These are phyloP conservation scores for Lithospermum erythrorhizon DNA, from an alignment of 257 asterid species.

Conservation along the genomic window DNA sequence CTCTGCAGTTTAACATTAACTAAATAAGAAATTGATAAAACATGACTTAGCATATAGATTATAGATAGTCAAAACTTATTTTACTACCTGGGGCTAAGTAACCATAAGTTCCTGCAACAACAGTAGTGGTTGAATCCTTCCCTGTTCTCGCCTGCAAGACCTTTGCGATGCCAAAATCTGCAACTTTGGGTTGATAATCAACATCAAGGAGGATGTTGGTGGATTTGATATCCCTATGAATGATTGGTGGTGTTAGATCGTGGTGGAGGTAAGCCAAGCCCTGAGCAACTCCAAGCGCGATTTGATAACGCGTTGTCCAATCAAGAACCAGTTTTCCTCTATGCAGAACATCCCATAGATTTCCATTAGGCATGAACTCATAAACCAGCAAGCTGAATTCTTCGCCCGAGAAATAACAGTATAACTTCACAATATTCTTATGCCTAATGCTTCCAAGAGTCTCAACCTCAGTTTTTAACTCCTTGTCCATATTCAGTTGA, in stretches of 20 bases:
- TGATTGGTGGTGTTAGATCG: conserved; percentile 60
- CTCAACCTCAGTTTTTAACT: conserved; percentile 71
- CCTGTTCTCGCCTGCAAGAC: conserved; percentile 73
- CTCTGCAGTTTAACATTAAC: conserved; percentile 26
- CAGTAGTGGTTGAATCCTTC: conserved; percentile 54
- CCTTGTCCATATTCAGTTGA: conserved; percentile 43
- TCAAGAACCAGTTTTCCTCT: conserved; percentile 39
- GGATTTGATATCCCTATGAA: conserved; percentile 83
- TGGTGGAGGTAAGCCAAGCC: conserved; percentile 91
- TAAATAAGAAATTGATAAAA: conserved; percentile 5
- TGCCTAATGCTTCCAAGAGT: conserved; percentile 88
- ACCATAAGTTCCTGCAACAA: conserved; percentile 88
- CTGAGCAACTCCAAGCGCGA: conserved; percentile 74
- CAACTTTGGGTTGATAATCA: conserved; percentile 70
- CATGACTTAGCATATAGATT: neutral
- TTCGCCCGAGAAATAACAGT: conserved; percentile 57
- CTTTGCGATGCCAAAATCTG: conserved; percentile 90
- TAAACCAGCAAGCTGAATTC: conserved; percentile 69
- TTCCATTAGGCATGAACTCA: conserved; percentile 83
- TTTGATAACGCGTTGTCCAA: conserved; percentile 77
- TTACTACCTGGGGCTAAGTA: conserved; percentile 84
- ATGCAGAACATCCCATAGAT: conserved; percentile 81
- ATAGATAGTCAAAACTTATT: neutral
- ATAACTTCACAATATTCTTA: conserved; percentile 85
- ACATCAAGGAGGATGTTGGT: conserved; percentile 70